Percentiles rank a stretch among this genome's conserved stretches.
Conservation (phyloP, 192 early-diverging fungal genomes). For the Backusella tuberculispora region DNA sequence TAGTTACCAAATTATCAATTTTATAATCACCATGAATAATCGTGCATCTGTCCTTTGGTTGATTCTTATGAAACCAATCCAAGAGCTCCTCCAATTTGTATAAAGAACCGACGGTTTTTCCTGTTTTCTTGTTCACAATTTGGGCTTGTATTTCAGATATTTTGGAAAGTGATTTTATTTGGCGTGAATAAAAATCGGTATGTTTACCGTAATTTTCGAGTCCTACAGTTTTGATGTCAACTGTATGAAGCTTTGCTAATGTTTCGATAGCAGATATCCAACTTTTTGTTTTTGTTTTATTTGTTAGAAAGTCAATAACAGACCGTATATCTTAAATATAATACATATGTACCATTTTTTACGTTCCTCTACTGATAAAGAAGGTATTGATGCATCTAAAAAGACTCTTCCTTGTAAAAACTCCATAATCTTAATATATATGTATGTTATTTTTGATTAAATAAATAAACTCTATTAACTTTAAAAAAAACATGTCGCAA, state of each 20-base stretch:
- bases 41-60: constrained; percentile 72
- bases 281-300: constrained; percentile 38
- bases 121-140: constrained; percentile 55
- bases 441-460: not conserved
- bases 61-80: constrained; percentile 70
- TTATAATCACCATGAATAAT: constrained; percentile 95
- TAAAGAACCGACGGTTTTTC: constrained; percentile 63
- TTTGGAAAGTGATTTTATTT: constrained; percentile 68
- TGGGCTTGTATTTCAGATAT: constrained; percentile 72
- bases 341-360: constrained; percentile 47
- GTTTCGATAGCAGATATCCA: constrained; percentile 78
- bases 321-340: not conserved
- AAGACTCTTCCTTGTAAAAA: constrained; percentile 91
- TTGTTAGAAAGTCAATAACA: not conserved
- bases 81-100: constrained; percentile 67
- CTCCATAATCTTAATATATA: constrained; percentile 76
- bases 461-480: no score
- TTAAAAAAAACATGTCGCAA: not conserved
- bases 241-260: constrained; percentile 79
- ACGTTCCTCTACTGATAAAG: constrained; percentile 55
- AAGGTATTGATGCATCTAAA: constrained; percentile 58
- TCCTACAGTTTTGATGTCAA: constrained; percentile 64
- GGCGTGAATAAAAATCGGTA: constrained; percentile 80
- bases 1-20: constrained; percentile 38
- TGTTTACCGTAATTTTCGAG: constrained; percentile 69